These are phyloP conservation scores for Agaricus blazei DNA, from an alignment of 768 basidiomycete species.

Conservation along the genomic window DNA sequence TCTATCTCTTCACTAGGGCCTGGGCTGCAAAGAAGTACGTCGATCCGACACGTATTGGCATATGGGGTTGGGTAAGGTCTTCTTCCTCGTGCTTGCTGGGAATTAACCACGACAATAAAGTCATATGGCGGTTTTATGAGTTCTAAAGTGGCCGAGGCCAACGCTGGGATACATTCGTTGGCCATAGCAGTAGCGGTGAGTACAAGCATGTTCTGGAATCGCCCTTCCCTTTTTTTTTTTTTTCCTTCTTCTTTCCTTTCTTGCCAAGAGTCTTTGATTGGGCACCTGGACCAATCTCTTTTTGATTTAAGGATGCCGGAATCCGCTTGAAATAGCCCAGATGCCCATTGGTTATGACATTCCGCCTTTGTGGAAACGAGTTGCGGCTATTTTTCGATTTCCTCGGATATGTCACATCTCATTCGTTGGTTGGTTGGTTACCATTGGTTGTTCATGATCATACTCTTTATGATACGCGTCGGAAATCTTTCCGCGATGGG, in stretches of 20 bases:
- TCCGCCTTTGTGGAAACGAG: neutral
- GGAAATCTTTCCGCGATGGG: no score
- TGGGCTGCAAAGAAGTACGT: constrained; percentile 89
- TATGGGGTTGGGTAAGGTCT: constrained; percentile 92
- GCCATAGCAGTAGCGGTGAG: constrained; percentile 89
- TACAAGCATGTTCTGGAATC: constrained; percentile 8
- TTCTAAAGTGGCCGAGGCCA: constrained; percentile 85
- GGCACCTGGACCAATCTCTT: neutral
- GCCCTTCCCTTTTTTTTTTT: no score
- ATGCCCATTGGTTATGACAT: neutral
- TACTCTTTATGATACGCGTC: no score
- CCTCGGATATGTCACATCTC: neutral
- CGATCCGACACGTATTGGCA: constrained; percentile 82
- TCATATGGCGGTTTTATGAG: constrained; percentile 97
- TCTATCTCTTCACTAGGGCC: constrained; percentile 33
- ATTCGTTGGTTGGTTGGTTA: neutral
- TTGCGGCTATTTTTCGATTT: constrained; percentile 1
- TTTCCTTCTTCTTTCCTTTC: neutral
- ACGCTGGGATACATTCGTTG: constrained; percentile 84
- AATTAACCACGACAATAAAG: constrained; percentile 31
- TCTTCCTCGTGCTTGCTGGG: constrained; percentile 6
- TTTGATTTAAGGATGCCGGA: neutral
- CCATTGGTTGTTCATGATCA: neutral
- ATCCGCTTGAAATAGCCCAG: neutral
- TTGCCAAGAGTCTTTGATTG: neutral